A percentile compares a stretch with the other conserved stretches of the same genome.
phyloP scores from a whole-genome alignment of 306 rosid genomes.

The Astragalus glycyphyllos region DNA sequence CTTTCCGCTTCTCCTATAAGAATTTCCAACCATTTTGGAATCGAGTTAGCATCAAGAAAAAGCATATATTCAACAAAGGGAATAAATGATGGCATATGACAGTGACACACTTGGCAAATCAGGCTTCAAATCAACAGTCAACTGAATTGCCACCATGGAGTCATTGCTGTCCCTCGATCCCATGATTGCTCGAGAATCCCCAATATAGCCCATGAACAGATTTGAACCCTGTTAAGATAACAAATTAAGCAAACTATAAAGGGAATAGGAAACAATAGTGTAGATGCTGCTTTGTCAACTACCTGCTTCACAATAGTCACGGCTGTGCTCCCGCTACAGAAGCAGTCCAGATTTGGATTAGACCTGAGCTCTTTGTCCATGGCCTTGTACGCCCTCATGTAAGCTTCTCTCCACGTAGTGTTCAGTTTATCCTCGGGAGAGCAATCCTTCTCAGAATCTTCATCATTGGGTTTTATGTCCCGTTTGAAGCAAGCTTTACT shows the following conservation, averaged over 20 bases:
- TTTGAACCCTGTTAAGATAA: slow-evolving; percentile 71
- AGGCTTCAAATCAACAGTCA: slow-evolving; percentile 96
- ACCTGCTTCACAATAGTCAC: slow-evolving; percentile 96
- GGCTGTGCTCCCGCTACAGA: slow-evolving; percentile 98
- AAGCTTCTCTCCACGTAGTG: slow-evolving; percentile 85
- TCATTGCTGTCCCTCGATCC: slow-evolving; percentile 84
- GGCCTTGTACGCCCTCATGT: slow-evolving; percentile 87
- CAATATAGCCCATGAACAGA: slow-evolving; percentile 90
- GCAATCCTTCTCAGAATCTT: slow-evolving; percentile 66
- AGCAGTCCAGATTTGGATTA: slow-evolving; percentile 93
- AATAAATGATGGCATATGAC: slow-evolving; percentile 41
- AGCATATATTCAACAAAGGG: slow-evolving; percentile 20
- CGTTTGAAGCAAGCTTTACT: slow-evolving; percentile 70
- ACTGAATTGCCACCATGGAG: slow-evolving; percentile 80
- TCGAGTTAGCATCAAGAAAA: slow-evolving; percentile 31
- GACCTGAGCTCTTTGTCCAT: slow-evolving; percentile 98
- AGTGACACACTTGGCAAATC: slow-evolving; percentile 86
- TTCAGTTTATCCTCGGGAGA: slow-evolving; percentile 64
- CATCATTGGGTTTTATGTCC: slow-evolving; percentile 57
- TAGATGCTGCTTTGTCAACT: slow-evolving; percentile 23
- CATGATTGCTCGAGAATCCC: slow-evolving; percentile 96
- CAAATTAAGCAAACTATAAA: slow-evolving; percentile 41
- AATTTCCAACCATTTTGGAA: slow-evolving; percentile 33
- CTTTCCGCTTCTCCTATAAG: slow-evolving; percentile 93
- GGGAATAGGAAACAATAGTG: slow-evolving; percentile 28